Evolutionary conservation across 441 rosid genomes (phyloP).

Genomic region (Erodium chrysanthum): DNA sequence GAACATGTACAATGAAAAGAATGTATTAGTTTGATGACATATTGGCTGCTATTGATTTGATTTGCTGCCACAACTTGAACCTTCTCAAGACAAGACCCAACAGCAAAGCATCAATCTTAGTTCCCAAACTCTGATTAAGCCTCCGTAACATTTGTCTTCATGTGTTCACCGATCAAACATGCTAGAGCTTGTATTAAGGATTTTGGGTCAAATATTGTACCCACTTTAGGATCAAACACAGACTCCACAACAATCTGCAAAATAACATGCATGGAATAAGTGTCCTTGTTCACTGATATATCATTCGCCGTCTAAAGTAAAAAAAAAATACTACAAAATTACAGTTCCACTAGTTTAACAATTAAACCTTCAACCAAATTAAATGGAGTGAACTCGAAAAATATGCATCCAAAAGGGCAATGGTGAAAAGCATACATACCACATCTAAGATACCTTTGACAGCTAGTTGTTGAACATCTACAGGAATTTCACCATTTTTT

Average conservation of each 20-base stretch:
- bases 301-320: too few relatives aligned
- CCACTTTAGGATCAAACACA: conserved; percentile 49
- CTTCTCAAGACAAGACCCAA: not conserved
- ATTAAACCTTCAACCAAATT: not conserved
- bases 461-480: conserved; percentile 46
- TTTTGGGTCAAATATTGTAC: conserved; percentile 52
- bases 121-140: not conserved
- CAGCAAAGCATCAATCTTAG: not conserved
- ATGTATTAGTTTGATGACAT: not conserved
- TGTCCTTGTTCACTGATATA: not conserved
- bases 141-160: conserved; percentile 8
- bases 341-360: not conserved
- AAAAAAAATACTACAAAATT: not conserved
- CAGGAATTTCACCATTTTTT: conserved; percentile 49
- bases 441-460: conserved; percentile 63
- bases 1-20: not conserved
- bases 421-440: conserved; percentile 31
- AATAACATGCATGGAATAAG: not conserved
- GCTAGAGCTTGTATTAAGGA: conserved; percentile 58
- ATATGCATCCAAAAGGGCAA: not conserved
- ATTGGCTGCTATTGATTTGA: not conserved
- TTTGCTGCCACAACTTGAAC: not conserved
- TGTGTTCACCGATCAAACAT: conserved; percentile 30
- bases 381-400: not conserved
- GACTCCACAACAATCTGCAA: conserved; percentile 60